phyloP scores from a whole-genome alignment of 306 rosid species.

The Vachellia collinsii region DNA sequence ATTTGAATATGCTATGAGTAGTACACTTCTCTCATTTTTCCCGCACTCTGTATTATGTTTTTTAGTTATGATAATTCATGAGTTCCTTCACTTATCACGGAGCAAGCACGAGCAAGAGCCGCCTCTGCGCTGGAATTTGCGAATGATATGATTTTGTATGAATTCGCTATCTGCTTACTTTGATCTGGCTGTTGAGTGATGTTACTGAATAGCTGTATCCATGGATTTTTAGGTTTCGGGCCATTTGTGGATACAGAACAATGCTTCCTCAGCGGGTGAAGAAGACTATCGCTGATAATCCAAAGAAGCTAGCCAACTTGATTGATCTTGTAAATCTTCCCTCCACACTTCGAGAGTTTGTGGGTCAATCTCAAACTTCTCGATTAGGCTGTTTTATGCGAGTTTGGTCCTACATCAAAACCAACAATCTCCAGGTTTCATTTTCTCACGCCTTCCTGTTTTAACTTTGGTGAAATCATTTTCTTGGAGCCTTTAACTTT shows the following conservation, averaged over 20 bases:
- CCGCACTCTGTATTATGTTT: not conserved
- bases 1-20: not conserved
- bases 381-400: conserved; percentile 71
- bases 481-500: not conserved
- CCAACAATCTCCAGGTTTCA: conserved; percentile 81
- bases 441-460: not conserved
- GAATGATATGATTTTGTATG: not conserved
- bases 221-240: conserved; percentile 10
- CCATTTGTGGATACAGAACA: conserved; percentile 30
- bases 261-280: conserved; percentile 75
- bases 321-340: conserved; percentile 92
- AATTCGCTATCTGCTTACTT: not conserved
- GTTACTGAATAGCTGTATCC: not conserved
- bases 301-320: conserved; percentile 88
- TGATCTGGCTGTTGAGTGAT: not conserved
- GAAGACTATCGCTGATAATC: conserved; percentile 69
- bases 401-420: conserved; percentile 91
- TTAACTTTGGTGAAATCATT: not conserved
- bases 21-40: not conserved
- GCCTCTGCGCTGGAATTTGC: not conserved
- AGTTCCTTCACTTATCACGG: not conserved
- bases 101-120: not conserved
- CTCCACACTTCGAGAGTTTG: conserved; percentile 69
- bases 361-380: conserved; percentile 89
- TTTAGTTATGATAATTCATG: not conserved